Evolutionary conservation across 352 stramenopile species (phyloP), one percentile per base, ranked within the genome.

Genomic region (Pythium grandisporangium): DNA sequence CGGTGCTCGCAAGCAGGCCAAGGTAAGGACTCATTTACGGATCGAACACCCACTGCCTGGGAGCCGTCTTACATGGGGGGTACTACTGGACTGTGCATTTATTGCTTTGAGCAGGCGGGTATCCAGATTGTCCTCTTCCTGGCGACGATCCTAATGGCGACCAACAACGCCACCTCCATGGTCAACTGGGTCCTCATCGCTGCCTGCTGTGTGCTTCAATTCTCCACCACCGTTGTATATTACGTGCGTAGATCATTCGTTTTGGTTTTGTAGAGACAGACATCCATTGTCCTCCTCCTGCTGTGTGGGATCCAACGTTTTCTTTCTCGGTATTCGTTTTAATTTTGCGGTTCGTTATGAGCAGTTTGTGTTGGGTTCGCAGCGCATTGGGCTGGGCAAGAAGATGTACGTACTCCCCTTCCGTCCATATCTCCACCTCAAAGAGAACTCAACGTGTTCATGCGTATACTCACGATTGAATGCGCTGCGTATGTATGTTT

Each of bases 151-250:
- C 48, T 71, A 19, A 49, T 71, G 27, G 57, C 61, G 13, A 55
- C 53, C 10, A 45, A 54, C 38, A 38, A 67, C 36, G 38, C 61
- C 0, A 67, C 56, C 2, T 59, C 61, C n/a, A 58, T 62, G 47
- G 26, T 40, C 43, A 71, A 71, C 37, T 67, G 61, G 61, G 39
- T 65, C 12, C 30, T 59, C 20, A 58, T 67, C 33, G 61, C 42
- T 5, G 42, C 49, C 12, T 24, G 61, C 21, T 53, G 47, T 30
- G 41, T 39, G 6, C 37, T 67, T 17, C 61, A 71, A 27, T 62
- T 71, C 42, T 50, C 58, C 5, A 38, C 46, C 29, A 63, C 56
- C 6, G 41, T 65, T 30, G 51, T 50, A 5, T 67, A 67, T 37
- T 67, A 71, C 30, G 57, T 65, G 51, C 22, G 57, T 50, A 10